phyloP scores from a whole-genome alignment of 345 rosid species.

The Hypericum perforatum region DNA sequence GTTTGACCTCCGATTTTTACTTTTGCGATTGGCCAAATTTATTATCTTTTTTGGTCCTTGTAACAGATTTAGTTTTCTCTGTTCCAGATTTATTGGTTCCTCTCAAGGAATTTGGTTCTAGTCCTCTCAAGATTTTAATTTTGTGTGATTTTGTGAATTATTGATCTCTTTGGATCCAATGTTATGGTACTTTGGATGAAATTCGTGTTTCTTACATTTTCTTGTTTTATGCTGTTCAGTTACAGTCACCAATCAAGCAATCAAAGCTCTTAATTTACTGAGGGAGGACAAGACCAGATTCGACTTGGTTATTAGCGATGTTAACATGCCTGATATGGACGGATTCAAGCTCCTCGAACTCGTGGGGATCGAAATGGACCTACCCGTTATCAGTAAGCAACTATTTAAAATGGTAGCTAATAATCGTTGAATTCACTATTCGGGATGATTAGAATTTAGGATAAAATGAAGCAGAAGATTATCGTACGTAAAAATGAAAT shows the following conservation, averaged over 20 bases:
- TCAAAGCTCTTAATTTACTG: slow-evolving; percentile 41
- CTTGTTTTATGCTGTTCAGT: slow-evolving; percentile 26
- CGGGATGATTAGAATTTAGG: too few relatives aligned
- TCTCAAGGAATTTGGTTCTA: slow-evolving; percentile 10
- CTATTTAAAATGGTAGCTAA: too few relatives aligned
- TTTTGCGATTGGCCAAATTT: neutral
- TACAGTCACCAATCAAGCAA: slow-evolving; percentile 48
- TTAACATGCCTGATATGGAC: slow-evolving; percentile 74
- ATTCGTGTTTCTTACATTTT: slow-evolving; percentile 2
- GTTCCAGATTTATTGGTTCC: neutral
- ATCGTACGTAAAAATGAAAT: neutral
- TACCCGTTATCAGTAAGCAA: slow-evolving; percentile 71
- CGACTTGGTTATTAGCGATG: slow-evolving; percentile 72
- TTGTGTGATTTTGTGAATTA: neutral
- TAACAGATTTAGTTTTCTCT: neutral
- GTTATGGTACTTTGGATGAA: neutral
- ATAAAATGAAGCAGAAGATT: too few relatives aligned
- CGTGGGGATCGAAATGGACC: slow-evolving; percentile 79
- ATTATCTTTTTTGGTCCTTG: neutral
- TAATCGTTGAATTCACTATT: too few relatives aligned
- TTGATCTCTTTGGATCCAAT: too few relatives aligned
- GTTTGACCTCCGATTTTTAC: too few relatives aligned
- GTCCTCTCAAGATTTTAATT: slow-evolving; percentile 5
- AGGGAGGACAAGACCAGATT: slow-evolving; percentile 45
- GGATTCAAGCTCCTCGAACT: slow-evolving; percentile 78